A percentile compares a stretch with the other conserved stretches of the same genome.
Conservation (phyloP, 345 rosid species). For the Moricandia arvensis region DNA sequence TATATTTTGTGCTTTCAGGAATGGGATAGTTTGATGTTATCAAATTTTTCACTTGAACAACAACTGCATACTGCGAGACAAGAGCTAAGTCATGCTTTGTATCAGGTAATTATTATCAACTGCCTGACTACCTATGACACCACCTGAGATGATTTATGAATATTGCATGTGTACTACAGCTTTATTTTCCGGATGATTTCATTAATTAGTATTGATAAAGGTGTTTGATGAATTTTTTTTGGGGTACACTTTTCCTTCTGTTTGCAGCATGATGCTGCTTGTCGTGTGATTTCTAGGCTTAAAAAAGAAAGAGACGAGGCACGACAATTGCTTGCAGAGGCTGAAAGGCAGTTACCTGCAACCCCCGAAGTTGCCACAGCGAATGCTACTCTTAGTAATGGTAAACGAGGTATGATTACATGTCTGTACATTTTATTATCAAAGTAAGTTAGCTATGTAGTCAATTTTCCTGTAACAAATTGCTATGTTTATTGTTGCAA, state of each 20-base stretch:
- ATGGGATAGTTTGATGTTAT: slow-evolving; percentile 95
- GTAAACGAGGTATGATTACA: slow-evolving; percentile 65
- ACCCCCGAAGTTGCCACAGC: slow-evolving; percentile 45
- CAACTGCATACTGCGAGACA: slow-evolving; percentile 93
- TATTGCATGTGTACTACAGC: not conserved
- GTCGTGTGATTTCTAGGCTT: slow-evolving; percentile 98
- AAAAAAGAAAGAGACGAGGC: slow-evolving; percentile 94
- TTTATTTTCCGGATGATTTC: not conserved
- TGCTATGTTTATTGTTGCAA: slow-evolving; percentile 6
- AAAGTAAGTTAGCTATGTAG: not conserved
- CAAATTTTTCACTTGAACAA: slow-evolving; percentile 94
- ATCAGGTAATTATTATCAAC: slow-evolving; percentile 60
- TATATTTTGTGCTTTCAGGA: slow-evolving; percentile 50
- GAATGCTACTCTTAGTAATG: slow-evolving; percentile 69
- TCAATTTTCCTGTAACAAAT: not conserved
- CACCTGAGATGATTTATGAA: not conserved
- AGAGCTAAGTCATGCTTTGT: slow-evolving; percentile 93
- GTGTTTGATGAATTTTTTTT: slow-evolving; percentile 13
- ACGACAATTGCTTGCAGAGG: slow-evolving; percentile 69
- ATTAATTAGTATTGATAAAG: not conserved
- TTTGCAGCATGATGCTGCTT: slow-evolving; percentile 95
- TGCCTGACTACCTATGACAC: not conserved
- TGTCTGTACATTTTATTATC: not conserved
- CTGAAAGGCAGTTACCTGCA: slow-evolving; percentile 70
- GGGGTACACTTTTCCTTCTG: slow-evolving; percentile 13